phyloP scores from a whole-genome alignment of 2,329 filamentous ascomycete species.

The Fusarium anthophilum region DNA sequence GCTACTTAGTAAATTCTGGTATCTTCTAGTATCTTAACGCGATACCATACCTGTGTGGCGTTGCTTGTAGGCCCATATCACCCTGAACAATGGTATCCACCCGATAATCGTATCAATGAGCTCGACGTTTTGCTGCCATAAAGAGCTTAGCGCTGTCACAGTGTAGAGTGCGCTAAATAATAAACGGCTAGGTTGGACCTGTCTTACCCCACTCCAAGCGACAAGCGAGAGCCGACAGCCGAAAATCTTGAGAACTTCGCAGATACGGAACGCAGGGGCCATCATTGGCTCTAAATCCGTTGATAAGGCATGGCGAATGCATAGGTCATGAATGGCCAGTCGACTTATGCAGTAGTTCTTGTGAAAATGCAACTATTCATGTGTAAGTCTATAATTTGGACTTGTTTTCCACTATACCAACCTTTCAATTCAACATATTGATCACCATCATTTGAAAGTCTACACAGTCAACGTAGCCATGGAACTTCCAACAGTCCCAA shows the following conservation, averaged over 20 bases:
- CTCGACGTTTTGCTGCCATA: neutral
- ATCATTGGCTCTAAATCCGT: neutral
- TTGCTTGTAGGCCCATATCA: too few relatives aligned
- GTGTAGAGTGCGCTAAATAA: neutral
- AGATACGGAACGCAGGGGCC: too few relatives aligned
- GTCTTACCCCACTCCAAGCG: neutral
- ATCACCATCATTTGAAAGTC: too few relatives aligned
- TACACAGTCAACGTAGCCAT: neutral
- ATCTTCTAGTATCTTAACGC: too few relatives aligned
- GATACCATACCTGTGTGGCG: too few relatives aligned
- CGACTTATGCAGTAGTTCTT: accelerated
- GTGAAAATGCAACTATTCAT: accelerated
- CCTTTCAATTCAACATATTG: neutral
- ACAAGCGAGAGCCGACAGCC: neutral
- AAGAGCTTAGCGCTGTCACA: neutral
- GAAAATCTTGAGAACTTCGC: neutral
- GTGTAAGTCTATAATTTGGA: neutral
- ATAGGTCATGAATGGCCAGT: neutral
- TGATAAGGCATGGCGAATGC: neutral
- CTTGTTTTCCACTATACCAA: neutral
- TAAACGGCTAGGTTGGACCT: neutral
- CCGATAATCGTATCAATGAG: neutral
- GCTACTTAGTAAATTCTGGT: too few relatives aligned
- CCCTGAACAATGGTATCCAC: too few relatives aligned
- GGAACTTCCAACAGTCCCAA: neutral